Conservation (phyloP, 2,329 filamentous ascomycete genomes). For the Aspergillus oerlinghausenensis region DNA sequence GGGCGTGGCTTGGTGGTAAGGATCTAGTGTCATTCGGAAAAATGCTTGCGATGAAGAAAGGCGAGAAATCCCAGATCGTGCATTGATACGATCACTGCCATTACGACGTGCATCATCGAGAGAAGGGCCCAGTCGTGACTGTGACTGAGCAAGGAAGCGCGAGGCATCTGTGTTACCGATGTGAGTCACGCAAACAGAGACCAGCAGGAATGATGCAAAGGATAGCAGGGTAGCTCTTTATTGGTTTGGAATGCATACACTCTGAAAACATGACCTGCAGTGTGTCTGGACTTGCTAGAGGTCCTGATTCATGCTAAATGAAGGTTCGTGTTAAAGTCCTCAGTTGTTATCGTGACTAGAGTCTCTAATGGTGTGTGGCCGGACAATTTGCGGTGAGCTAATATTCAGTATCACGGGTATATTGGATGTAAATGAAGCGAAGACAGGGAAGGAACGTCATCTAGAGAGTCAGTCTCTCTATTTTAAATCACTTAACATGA, state of each 20-base stretch:
- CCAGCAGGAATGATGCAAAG: neutral
- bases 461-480: neutral
- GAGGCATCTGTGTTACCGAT: constrained; percentile 65
- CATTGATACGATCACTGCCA: constrained; percentile 46
- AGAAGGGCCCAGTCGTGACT: constrained; percentile 79
- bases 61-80: constrained; percentile 43
- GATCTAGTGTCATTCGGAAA: constrained; percentile 59
- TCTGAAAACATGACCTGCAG: constrained; percentile 70
- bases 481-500: neutral
- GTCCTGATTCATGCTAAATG: neutral
- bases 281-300: neutral
- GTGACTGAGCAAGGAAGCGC: constrained; percentile 91
- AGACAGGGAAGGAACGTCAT: neutral
- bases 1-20: constrained; percentile 69
- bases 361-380: neutral
- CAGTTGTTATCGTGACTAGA: neutral
- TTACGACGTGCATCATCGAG: constrained; percentile 48
- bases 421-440: neutral
- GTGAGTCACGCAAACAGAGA: neutral
- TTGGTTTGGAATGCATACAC: constrained; percentile 56
- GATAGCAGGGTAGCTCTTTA: neutral
- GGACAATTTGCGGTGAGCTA: constrained; percentile 1
- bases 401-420: neutral
- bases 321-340: constrained; percentile 1
- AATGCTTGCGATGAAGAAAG: constrained; percentile 48